phyloP scores from a whole-genome alignment of 768 basidiomycete species.

The Coprinopsis sp. region DNA sequence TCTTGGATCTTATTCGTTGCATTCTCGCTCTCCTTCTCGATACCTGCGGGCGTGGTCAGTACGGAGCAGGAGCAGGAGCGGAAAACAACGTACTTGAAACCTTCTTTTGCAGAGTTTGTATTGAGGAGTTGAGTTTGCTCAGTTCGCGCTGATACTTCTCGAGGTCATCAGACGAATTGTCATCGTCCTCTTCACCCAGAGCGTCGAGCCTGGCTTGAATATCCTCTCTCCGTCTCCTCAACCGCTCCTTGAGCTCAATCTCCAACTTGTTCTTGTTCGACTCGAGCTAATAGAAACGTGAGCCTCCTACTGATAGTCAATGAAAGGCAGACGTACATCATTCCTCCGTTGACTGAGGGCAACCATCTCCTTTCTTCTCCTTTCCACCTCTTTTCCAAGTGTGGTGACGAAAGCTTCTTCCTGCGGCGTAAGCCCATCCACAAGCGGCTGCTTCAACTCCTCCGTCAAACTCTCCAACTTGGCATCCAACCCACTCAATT shows the following conservation, averaged over 20 bases:
- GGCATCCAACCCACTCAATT: slow-evolving; percentile 55
- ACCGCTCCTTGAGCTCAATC: slow-evolving; percentile 89
- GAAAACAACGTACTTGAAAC: slow-evolving; percentile 45
- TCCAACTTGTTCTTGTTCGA: slow-evolving; percentile 77
- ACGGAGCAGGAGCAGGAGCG: not conserved
- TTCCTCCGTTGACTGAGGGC: slow-evolving; percentile 64
- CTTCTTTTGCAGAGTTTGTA: slow-evolving; percentile 58
- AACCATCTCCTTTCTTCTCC: slow-evolving; percentile 62
- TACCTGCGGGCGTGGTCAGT: slow-evolving; percentile 35
- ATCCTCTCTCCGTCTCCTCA: slow-evolving; percentile 77
- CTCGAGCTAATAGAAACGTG: slow-evolving; percentile 46
- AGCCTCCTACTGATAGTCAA: not conserved
- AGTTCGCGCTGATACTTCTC: slow-evolving; percentile 69
- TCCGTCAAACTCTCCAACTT: slow-evolving; percentile 59
- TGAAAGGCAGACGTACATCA: slow-evolving; percentile 46
- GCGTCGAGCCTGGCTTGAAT: slow-evolving; percentile 70
- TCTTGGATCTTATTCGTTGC: slow-evolving; percentile 62
- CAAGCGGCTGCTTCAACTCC: slow-evolving; percentile 74
- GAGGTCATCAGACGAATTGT: slow-evolving; percentile 60
- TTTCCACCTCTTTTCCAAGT: slow-evolving; percentile 74
- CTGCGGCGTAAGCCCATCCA: slow-evolving; percentile 63
- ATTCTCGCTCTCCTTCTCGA: slow-evolving; percentile 71
- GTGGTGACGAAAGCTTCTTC: slow-evolving; percentile 64
- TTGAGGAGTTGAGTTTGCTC: slow-evolving; percentile 56
- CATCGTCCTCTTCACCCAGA: slow-evolving; percentile 59